Evolutionary conservation across 83 land plant genomes (phyloP), one percentile per base, ranked within the genome.

Genomic region (Isoetes engelmannii): DNA sequence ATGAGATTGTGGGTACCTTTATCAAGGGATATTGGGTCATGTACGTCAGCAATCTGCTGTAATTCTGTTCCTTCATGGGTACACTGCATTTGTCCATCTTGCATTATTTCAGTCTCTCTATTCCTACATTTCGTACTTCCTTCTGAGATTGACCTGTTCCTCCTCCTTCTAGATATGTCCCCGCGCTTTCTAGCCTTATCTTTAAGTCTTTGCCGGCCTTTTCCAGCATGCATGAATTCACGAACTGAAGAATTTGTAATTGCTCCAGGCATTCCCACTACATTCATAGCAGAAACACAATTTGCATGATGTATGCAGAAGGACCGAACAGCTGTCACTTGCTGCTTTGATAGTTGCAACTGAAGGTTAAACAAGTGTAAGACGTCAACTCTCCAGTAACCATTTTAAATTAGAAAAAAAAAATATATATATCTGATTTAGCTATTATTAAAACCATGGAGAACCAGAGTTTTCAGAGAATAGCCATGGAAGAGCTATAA

Each of bases 301-400:
- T 45, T 47, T 44, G 72, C 77, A 77, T 77, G 80, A 7, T 57
- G 71, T 19, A 76, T 76, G 45, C 80, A 77, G 51, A 72, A 73
- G 28, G 77, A 66, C 10, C 77, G 77, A 20, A 77, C 80, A 60
- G 44, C 67, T 45, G 61, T 50, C 12, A 67, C 72, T 77, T 77
- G 69, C 43, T 77, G 54, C 72, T 77, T 77, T 15, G 45, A 74
- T 50, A 72, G 77, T 50, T 73, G 77, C 67, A 77, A 47, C 80
- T 77, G 80, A 43, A 45, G 57, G 55, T 48, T 46, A 7, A 17
- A 7, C 4, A 12, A 9, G 18, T 10, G n/a, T 10, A 43, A 48
- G 44, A 51, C 10, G 28, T 44, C 63, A 48, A 5, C 21, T 12
- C 6, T 49, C 45, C 12, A 65, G 19, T 43, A 6, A n/a, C 13